A percentile compares a stretch with the other conserved stretches of the same genome.
Evolutionary conservation across 2,329 filamentous ascomycete genomes (phyloP).

Genomic region (Xylaria digitata): DNA sequence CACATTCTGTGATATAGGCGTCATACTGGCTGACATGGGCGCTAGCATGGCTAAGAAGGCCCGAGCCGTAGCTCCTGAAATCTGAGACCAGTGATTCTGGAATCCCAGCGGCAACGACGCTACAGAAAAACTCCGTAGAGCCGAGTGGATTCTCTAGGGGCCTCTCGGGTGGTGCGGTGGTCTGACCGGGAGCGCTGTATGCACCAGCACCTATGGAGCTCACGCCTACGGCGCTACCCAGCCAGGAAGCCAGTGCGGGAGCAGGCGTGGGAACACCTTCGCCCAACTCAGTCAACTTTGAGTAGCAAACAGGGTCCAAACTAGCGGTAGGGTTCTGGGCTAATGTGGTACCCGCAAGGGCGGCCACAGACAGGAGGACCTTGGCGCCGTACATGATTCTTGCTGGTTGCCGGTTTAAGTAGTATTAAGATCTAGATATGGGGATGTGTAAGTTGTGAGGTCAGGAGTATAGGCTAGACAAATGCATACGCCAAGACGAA

Average conservation of each 20-base stretch:
- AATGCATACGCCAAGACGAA: background rate
- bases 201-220: background rate
- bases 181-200: slow-evolving; percentile 11
- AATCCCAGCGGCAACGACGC: slow-evolving; percentile 17
- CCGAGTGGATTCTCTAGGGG: slow-evolving; percentile 29
- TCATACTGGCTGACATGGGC: slow-evolving; percentile 22
- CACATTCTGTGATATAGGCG: slow-evolving; percentile 29
- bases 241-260: slow-evolving; percentile 3
- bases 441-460: background rate
- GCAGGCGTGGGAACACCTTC: slow-evolving; percentile 1
- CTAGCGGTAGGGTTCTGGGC: slow-evolving; percentile 5
- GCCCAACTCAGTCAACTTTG: background rate
- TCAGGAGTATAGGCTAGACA: background rate
- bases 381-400: slow-evolving; percentile 28
- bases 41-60: slow-evolving; percentile 19
- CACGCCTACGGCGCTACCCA: background rate
- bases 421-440: background rate
- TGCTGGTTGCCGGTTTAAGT: background rate
- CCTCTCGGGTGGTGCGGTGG: slow-evolving; percentile 10
- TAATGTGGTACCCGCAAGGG: slow-evolving; percentile 20
- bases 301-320: background rate
- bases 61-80: slow-evolving; percentile 13
- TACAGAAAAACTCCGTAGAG: slow-evolving; percentile 18
- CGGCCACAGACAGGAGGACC: slow-evolving; percentile 13
- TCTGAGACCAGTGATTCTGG: slow-evolving; percentile 18